Evolutionary conservation across 768 basidiomycete species (phyloP).

Genomic region (Rhizopogon roseolus): DNA sequence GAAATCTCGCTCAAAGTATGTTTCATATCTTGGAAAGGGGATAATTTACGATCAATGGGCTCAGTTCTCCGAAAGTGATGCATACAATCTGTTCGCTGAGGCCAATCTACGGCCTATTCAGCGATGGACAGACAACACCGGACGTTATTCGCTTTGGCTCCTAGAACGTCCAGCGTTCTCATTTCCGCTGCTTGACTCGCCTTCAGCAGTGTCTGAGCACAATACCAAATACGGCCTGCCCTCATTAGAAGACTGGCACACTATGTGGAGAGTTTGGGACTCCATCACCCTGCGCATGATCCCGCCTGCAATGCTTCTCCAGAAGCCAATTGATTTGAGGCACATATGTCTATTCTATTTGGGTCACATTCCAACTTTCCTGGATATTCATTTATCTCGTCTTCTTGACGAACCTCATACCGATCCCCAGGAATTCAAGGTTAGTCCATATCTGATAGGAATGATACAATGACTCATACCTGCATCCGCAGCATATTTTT

Average conservation of each 20-base stretch:
- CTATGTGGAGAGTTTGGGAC: slow-evolving; percentile 89
- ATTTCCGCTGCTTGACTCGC: slow-evolving; percentile 59
- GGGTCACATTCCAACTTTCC: slow-evolving; percentile 89
- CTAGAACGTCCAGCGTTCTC: slow-evolving; percentile 81
- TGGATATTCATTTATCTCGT: slow-evolving; percentile 84
- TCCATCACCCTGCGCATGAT: slow-evolving; percentile 82
- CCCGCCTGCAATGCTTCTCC: slow-evolving; percentile 74
- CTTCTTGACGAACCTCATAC: slow-evolving; percentile 75
- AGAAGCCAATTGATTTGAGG: slow-evolving; percentile 90
- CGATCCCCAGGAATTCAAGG: slow-evolving; percentile 80
- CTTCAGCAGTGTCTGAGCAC: slow-evolving; percentile 20
- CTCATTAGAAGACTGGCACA: slow-evolving; percentile 70
- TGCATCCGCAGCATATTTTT: slow-evolving; percentile 55
- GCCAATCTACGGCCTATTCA: slow-evolving; percentile 81
- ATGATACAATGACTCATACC: slow-evolving; percentile 2
- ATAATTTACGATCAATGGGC: neutral
- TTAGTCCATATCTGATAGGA: slow-evolving; percentile 16
- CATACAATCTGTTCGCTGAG: slow-evolving; percentile 61
- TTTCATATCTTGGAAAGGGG: neutral
- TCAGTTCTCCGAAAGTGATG: slow-evolving; percentile 79
- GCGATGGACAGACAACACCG: slow-evolving; percentile 73
- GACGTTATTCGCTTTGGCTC: slow-evolving; percentile 83
- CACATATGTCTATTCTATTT: slow-evolving; percentile 97
- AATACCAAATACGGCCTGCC: slow-evolving; percentile 57
- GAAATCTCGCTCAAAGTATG: slow-evolving; percentile 85